phyloP scores from a whole-genome alignment of 1,284 basidiomycete genomes.

The Ustilago trichophora region DNA sequence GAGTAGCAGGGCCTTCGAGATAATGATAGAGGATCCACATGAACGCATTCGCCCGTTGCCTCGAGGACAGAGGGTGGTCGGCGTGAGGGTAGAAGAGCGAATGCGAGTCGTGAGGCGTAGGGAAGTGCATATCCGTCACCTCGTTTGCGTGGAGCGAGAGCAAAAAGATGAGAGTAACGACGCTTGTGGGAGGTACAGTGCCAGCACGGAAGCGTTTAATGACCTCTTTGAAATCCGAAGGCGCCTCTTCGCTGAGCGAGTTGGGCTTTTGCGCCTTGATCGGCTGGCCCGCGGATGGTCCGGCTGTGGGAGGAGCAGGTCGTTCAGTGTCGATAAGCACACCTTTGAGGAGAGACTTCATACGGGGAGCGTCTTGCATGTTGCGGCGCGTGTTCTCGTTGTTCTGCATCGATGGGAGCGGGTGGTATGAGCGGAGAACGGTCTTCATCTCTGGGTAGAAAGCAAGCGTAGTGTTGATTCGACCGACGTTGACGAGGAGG shows the following conservation, averaged over 20 bases:
- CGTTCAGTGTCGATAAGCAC: constrained; percentile 78
- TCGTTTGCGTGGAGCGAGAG: constrained; percentile 55
- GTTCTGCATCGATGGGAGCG: constrained; percentile 80
- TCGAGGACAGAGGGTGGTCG: constrained; percentile 50
- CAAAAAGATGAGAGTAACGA: constrained; percentile 63
- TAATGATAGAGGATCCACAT: constrained; percentile 65
- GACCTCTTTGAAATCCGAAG: constrained; percentile 55
- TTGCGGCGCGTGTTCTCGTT: constrained; percentile 73
- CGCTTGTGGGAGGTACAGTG: constrained; percentile 53
- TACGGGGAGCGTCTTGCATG: constrained; percentile 81
- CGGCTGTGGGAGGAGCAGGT: constrained; percentile 54
- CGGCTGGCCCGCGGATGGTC: constrained; percentile 45
- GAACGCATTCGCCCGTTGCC: constrained; percentile 57
- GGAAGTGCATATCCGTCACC: constrained; percentile 57
- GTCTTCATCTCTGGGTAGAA: constrained; percentile 81
- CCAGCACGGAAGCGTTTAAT: constrained; percentile 49
- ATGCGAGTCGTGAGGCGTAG: constrained; percentile 55
- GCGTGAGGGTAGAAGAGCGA: constrained; percentile 63
- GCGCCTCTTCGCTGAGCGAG: constrained; percentile 56
- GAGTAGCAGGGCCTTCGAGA: constrained; percentile 56
- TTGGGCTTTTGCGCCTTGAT: constrained; percentile 36
- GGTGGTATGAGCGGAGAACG: constrained; percentile 80
- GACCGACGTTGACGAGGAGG: constrained; percentile 86
- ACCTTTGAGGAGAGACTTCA: constrained; percentile 80
- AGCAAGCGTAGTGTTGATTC: constrained; percentile 92